A percentile compares a stretch with the other conserved stretches of the same genome.
phyloP scores from a whole-genome alignment of 208 protist genomes.

The Blastocrithidia nonstop region DNA sequence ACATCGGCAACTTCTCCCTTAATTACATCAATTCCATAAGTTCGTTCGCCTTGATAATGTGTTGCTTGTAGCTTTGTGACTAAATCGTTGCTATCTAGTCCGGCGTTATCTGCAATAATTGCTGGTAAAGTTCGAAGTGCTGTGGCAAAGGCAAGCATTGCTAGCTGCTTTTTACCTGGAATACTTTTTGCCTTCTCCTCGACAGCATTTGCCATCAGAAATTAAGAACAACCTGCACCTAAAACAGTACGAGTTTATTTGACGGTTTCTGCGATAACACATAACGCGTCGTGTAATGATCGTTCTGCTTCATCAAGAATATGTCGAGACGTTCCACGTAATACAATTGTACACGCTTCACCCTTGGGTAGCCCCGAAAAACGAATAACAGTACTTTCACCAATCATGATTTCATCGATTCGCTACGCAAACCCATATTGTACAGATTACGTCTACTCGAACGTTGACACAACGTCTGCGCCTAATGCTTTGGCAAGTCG shows the following conservation, averaged over 20 bases:
- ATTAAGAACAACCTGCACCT: constrained; percentile 97
- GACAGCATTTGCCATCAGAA: constrained; percentile 97
- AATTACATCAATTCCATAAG: constrained; percentile 90
- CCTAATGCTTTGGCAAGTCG: constrained; percentile 90
- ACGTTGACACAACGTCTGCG: constrained; percentile 98
- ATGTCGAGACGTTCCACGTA: constrained; percentile 97
- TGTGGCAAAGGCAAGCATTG: constrained; percentile 94
- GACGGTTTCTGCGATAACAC: constrained; percentile 96
- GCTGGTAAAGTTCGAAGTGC: constrained; percentile 93
- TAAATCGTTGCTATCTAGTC: constrained; percentile 94
- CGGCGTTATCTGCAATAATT: constrained; percentile 97
- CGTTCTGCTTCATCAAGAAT: constrained; percentile 99
- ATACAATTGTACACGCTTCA: constrained; percentile 98
- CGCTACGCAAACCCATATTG: constrained; percentile 90
- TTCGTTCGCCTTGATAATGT: constrained; percentile 41
- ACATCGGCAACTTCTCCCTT: constrained; percentile 92
- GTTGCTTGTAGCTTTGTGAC: constrained; percentile 89
- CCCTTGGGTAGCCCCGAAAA: constrained; percentile 92
- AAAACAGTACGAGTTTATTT: constrained; percentile 91
- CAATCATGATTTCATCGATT: constrained; percentile 98
- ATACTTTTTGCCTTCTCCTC: constrained; percentile 85
- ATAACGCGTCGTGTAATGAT: constrained; percentile 99
- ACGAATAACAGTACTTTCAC: constrained; percentile 96
- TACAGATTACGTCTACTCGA: constrained; percentile 93
- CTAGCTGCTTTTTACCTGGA: constrained; percentile 74